Conservation (phyloP, 2,329 filamentous ascomycete genomes). For the Alternaria sp. region DNA sequence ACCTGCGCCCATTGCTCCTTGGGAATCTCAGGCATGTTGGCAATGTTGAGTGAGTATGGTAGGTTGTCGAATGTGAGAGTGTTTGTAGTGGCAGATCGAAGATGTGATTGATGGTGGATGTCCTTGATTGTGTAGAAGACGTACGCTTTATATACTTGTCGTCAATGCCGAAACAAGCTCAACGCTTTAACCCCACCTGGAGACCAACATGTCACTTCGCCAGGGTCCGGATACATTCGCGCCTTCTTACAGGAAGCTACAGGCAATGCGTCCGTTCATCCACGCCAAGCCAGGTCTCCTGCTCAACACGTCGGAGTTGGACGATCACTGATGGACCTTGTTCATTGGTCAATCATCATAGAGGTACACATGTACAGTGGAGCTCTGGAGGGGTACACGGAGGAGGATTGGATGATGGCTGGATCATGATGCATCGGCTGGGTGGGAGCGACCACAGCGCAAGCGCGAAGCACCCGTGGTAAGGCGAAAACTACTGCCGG, state of each 20-base stretch:
- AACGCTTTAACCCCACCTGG: conserved; percentile 19
- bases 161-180: conserved; percentile 4
- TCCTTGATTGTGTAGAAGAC: background rate
- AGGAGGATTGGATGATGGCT: conserved; percentile 26
- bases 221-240: conserved; percentile 18
- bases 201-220: background rate
- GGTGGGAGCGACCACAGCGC: conserved; percentile 31
- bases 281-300: conserved; percentile 23
- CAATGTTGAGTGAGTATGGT: background rate
- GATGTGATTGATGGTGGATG: conserved; percentile 14
- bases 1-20: conserved; percentile 91
- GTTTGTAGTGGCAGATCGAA: conserved; percentile 12
- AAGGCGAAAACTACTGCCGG: conserved; percentile 10
- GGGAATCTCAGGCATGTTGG: conserved; percentile 67
- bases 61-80: background rate
- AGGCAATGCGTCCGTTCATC: conserved; percentile 26
- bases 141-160: conserved; percentile 28
- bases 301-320: conserved; percentile 34
- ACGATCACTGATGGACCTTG: background rate
- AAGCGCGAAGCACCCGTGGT: conserved; percentile 11
- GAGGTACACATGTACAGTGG: conserved; percentile 19
- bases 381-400: conserved; percentile 29
- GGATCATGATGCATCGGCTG: conserved; percentile 44
- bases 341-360: conserved; percentile 17
- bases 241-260: conserved; percentile 16